Evolutionary conservation across 2,329 filamentous ascomycete species (phyloP), one percentile per base, ranked within the genome.

Genomic region (Cordyceps cateniannulata): DNA sequence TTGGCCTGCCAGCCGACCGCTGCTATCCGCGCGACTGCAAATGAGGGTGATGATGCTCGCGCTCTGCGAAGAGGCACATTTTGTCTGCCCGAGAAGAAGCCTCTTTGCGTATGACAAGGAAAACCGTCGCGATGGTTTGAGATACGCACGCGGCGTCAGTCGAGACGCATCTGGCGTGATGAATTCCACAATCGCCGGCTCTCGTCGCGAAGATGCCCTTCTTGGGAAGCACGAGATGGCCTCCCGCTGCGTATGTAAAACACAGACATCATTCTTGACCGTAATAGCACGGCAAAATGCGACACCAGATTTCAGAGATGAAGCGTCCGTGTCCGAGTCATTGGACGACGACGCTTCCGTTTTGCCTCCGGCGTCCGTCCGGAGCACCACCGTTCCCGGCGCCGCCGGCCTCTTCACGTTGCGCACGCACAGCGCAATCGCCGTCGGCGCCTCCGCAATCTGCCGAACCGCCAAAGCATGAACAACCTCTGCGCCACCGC

Each of bases 381-480:
- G 32, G 32, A 65, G 74, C 80, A 79, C 86, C 77, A 93, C 84
- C 57, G 91, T 95, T 64, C 91, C 91, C 55, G 84, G 84, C 61
- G 89, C 89, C 42, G 85, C 82, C 0, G 90, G 89, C 70, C 93
- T 93, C 79, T 91, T 92, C 71, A 95, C 91, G 70, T 95, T 95
- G 79, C 93, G 93, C 76, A 95, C 93, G 65, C 90, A 87, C 69
- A 95, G 93, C 18, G 87, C 89, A 68, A 95, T 95, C 53, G 87
- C 86, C 1, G 85, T 85, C n/a, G 79, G 76, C 18, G 90, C 90
- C 68, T 90, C 89, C 71, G 93, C 92, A 65, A 88, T 85, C 76
- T 97, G 95, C 76, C 97, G 93, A 92, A 99, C 98, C 68, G 95
- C 98, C 71, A 97, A 89, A 65, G 96, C 93, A 72, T 99, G 95